Base-by-base conservation (phyloP, 2,329 filamentous ascomycete species). In the Fusarium sp. region DNA sequence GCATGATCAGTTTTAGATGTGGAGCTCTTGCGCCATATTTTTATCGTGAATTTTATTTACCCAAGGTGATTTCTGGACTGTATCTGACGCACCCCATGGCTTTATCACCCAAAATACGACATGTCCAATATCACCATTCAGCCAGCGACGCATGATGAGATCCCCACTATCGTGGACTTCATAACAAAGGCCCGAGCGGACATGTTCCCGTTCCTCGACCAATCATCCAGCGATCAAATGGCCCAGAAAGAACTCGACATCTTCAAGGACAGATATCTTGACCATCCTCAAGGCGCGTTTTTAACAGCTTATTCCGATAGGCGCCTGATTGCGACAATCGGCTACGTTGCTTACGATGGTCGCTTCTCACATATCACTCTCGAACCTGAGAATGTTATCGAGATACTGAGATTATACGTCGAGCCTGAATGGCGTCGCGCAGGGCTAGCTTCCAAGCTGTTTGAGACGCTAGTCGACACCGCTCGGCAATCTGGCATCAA, bases 381-480 rank as follows among this genome's bases (percentile, higher is more conserved):
- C 21, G 65, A 71, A 1, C 12, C 33, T 2, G 60, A 73, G 4
- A 71, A 67, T 11, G 68, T 74, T 11, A 77, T 78, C 10, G 79
- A 80, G 37, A 71, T 80, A 12, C 61, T 79, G 2, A 76, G 75
- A n/a, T 64, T 80, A 6, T 80, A 75, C 30, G 77, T 80, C 11
- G 59, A 77, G 6, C 76, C 77, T 8, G 44, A 58, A 21, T 77
- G 69, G 64, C 79, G 79, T 9, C 79, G 79, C 16, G 69, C 52
- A 7, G 78, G 79, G 11, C 9, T 80, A 23, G 79, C 79, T 18
- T 80, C 79, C 4, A 71, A 52, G 5, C 15, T 80, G 19, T 65
- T 79, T 12, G 28, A 32, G 9, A 43, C 46, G 9, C 21, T 80
- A 32, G 43, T 74, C 23, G 50, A 72, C 8, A 57, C 57, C 1